Base-by-base conservation (phyloP, 768 basidiomycete species). In the Suillus variegatus region DNA sequence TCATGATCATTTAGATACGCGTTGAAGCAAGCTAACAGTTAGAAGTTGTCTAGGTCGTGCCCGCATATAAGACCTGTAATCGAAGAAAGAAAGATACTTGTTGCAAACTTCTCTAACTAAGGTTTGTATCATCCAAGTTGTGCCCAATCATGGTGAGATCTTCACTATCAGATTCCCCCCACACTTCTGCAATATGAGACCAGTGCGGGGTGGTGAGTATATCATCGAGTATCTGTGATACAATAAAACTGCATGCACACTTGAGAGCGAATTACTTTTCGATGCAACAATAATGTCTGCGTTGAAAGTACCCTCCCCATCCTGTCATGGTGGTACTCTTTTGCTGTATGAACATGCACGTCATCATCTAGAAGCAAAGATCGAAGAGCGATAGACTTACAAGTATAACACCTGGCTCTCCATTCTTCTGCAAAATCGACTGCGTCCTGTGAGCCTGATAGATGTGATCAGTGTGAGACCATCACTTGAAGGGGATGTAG, bases 131-230 rank as follows among this genome's bases (percentile, higher is more conserved):
- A 12, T 82, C 71, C 2, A 90, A 72, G n/a, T 82, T 72, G 71
- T 91, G 90, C 90, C 90, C 90, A 2, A 81, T 73, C 2, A 81
- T 70, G 13, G 82, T 86, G 4, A 90, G 70, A 3, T 83, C 72
- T 20, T 72, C 67, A 20, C 86, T 80, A 13, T 79, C 80, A 4
- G 71, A 57, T 16, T 83, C 81, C 46, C 80, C 79, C 80, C 86
- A 85, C 14, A 76, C 22, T 0, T 72, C 49, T 0, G 80, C 82
- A n/a, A 91, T 74, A 32, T 81, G 74, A 1, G 78, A 69, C 88
- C 88, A 91, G 35, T 81, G 79, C 0, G 80, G 70, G 6, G 80
- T 77, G 0, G 69, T 73, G 18, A 91, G 81, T 77, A 91, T 83
- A 18, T 69, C 65, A n/a, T 91, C 85, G 36, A 90, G 80, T 46